These are phyloP conservation scores for Xerocomus spinulosus DNA, from an alignment of 768 basidiomycete species.

Conservation along the genomic window DNA sequence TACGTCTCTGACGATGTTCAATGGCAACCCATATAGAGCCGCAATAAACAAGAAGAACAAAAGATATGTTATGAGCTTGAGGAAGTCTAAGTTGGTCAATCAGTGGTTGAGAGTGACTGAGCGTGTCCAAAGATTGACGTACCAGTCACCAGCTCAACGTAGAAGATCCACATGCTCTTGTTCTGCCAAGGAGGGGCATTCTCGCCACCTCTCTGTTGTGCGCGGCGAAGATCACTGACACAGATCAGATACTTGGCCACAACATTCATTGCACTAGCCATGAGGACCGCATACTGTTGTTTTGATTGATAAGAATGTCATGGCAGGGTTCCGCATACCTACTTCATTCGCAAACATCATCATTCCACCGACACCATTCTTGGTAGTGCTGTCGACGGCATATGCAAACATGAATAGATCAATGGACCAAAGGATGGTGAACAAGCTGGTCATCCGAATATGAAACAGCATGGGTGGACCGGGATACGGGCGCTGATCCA, in stretches of 20 bases:
- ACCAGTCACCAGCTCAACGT: conserved; percentile 91
- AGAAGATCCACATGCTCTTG: conserved; percentile 96
- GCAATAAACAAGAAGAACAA: conserved; percentile 93
- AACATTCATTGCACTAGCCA: conserved; percentile 74
- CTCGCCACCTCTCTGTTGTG: conserved; percentile 72
- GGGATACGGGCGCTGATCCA: conserved; percentile 93
- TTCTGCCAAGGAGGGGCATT: conserved; percentile 93
- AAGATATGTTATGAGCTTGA: conserved; percentile 89
- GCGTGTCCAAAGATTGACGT: conserved; percentile 22
- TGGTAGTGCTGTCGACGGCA: conserved; percentile 74
- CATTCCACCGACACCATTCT: conserved; percentile 81
- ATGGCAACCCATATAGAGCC: conserved; percentile 88
- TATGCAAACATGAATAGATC: conserved; percentile 77
- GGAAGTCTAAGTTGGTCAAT: conserved; percentile 61
- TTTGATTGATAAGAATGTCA: conserved; percentile 10
- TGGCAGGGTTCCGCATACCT: conserved; percentile 22
- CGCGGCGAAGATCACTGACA: conserved; percentile 75
- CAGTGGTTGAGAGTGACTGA: conserved; percentile 6
- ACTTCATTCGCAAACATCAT: conserved; percentile 95
- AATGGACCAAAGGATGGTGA: conserved; percentile 66
- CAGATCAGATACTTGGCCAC: conserved; percentile 81
- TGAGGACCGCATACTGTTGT: conserved; percentile 78
- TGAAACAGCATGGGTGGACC: conserved; percentile 83
- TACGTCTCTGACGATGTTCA: conserved; percentile 96
- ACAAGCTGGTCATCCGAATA: conserved; percentile 70